Evolutionary conservation across 805 yeast genomes (phyloP).

Genomic region (Nakazawaea ishiwadae): DNA sequence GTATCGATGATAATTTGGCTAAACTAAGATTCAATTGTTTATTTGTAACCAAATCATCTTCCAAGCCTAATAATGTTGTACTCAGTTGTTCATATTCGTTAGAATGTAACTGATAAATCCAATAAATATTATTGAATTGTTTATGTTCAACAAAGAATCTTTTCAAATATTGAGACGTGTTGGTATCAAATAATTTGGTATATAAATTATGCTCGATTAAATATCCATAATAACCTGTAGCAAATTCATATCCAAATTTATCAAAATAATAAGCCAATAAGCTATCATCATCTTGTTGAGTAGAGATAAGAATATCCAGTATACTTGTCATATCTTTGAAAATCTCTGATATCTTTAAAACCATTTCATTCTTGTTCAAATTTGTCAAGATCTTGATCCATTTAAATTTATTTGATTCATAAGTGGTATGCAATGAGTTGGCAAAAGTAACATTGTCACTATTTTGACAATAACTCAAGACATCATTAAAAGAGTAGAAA

Average conservation of each 20-base stretch:
- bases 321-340: slow-evolving; percentile 64
- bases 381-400: slow-evolving; percentile 62
- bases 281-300: slow-evolving; percentile 15
- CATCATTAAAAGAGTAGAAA: slow-evolving; percentile 11
- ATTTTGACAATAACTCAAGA: slow-evolving; percentile 4
- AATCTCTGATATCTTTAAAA: slow-evolving; percentile 58
- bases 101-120: slow-evolving; percentile 64
- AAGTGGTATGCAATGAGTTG: no score
- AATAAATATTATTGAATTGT: slow-evolving; percentile 50
- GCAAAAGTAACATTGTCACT: no score
- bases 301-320: slow-evolving; percentile 44
- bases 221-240: slow-evolving; percentile 54
- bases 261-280: slow-evolving; percentile 48
- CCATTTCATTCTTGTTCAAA: slow-evolving; percentile 46
- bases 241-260: slow-evolving; percentile 65
- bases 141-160: slow-evolving; percentile 45
- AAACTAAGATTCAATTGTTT: slow-evolving; percentile 59
- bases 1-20: slow-evolving; percentile 64
- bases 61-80: slow-evolving; percentile 36
- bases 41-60: slow-evolving; percentile 39
- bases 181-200: slow-evolving; percentile 48
- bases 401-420: slow-evolving; percentile 7
- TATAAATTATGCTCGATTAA: slow-evolving; percentile 50
- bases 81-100: slow-evolving; percentile 49
- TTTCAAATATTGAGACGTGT: slow-evolving; percentile 43